Evolutionary conservation across 2,329 filamentous ascomycete genomes (phyloP), one percentile per base, ranked within the genome.

Genomic region (Xylaria sp.): DNA sequence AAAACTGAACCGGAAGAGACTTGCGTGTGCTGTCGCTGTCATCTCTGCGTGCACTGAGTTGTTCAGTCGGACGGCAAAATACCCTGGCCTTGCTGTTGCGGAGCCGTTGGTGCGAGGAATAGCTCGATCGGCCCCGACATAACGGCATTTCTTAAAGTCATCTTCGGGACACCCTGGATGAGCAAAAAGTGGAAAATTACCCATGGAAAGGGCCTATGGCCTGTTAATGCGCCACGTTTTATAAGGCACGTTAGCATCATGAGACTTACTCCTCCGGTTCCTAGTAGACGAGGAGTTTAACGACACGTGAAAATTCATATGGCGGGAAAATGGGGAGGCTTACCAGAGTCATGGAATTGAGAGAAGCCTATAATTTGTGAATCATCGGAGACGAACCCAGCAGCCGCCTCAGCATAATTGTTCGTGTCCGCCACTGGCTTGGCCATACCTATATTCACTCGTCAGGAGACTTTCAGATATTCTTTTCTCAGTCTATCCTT

Each of bases 1-100:
- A 52, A 89, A 87, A 15, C 77, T 80, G 72, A 89, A 89, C 11
- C 82, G 79, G 69, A 87, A 89, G 2, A 90, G 77, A 1, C 84
- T 82, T 3, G 86, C 79, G 63, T 84, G 86, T 63, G 84, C 79
- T 0, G 85, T 83, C 1, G 84, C 79, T 0, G 87, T 87, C 86
- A 89, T 89, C 73, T 89, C 85, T 1, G 84, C 82, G 8, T 74
- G 73, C 33, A 90, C 81, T 2, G 81, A 81, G 57, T 84, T 87
- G 51, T 82, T 80, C 17, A 89, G 77, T 46, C 80, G 79, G 8
- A 90, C 75, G 17, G 80, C 77, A 68, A 90, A 89, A 70, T 87
- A 87, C 0, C 87, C 87, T 1, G 86, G 84, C 19, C 78, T 77
- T 2, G 87, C 86, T 28, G 77, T 75, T 9, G 83, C 77, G 1